phyloP scores from a whole-genome alignment of 2,329 filamentous ascomycete genomes.

The Cladobotryum mycophilum region DNA sequence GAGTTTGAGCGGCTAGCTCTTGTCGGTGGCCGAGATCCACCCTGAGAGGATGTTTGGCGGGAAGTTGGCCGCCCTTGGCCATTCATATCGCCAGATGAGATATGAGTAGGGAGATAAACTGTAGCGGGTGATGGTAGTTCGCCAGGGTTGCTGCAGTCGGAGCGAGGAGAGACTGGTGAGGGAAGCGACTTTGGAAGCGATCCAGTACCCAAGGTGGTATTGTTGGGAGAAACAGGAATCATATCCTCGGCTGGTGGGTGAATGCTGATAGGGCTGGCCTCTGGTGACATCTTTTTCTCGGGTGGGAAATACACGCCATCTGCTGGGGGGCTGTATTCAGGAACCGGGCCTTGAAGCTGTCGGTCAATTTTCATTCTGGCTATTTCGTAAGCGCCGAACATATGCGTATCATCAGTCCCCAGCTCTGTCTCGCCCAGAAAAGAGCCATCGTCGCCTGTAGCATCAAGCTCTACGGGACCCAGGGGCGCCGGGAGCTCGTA shows the following conservation, averaged over 20 bases:
- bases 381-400: slow-evolving; percentile 44
- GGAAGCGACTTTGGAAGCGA: slow-evolving; percentile 31
- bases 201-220: slow-evolving; percentile 15
- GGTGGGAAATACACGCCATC: slow-evolving; percentile 20
- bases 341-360: slow-evolving; percentile 44
- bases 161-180: slow-evolving; percentile 43
- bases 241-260: slow-evolving; percentile 7
- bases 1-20: slow-evolving; percentile 10
- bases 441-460: slow-evolving; percentile 30
- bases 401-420: slow-evolving; percentile 33
- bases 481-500: slow-evolving; percentile 45
- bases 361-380: slow-evolving; percentile 45
- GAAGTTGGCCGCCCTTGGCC: slow-evolving; percentile 9
- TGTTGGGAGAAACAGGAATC: slow-evolving; percentile 15
- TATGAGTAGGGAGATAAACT: slow-evolving; percentile 22
- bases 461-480: slow-evolving; percentile 45
- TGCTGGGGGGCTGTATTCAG: slow-evolving; percentile 41
- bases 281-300: slow-evolving; percentile 22
- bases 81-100: slow-evolving; percentile 16
- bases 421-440: slow-evolving; percentile 35
- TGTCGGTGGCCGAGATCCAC: neutral
- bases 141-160: slow-evolving; percentile 32
- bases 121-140: slow-evolving; percentile 39
- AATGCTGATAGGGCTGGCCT: neutral
- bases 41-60: too few relatives aligned